Percentiles rank a stretch among this genome's conserved stretches.
These are phyloP conservation scores for Solanum hybrid DNA, from an alignment of 305 asterid species.

Conservation along the genomic window DNA sequence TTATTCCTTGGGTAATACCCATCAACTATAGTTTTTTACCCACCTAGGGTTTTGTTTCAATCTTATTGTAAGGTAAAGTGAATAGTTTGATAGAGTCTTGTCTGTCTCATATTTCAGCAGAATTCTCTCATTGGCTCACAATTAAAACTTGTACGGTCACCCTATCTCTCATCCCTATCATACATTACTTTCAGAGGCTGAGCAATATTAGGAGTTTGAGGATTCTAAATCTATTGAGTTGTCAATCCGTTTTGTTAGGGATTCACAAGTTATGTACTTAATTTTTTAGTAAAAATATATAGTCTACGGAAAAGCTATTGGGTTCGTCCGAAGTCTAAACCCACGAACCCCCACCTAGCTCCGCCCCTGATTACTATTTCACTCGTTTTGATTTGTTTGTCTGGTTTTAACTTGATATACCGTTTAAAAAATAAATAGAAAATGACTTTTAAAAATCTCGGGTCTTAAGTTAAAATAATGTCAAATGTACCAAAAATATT, in stretches of 20 bases:
- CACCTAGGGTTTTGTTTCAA: conserved; percentile 14
- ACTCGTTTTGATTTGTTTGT: neutral
- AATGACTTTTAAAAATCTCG: neutral
- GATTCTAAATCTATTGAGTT: too few relatives aligned
- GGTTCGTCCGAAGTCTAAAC: too few relatives aligned
- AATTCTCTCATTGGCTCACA: conserved; percentile 39
- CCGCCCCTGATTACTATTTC: neutral
- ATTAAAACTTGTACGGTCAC: neutral
- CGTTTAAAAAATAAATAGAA: neutral
- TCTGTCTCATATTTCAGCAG: conserved; percentile 15
- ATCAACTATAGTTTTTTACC: conserved; percentile 17
- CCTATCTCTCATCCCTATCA: neutral
- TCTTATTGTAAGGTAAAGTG: neutral
- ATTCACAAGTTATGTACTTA: too few relatives aligned
- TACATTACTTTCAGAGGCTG: neutral
- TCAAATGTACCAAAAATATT: neutral
- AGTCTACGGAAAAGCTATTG: too few relatives aligned
- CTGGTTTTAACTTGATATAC: neutral
- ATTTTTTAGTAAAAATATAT: too few relatives aligned
- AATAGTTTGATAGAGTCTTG: conserved; percentile 10
- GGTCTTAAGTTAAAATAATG: neutral
- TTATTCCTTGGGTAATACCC: conserved; percentile 31
- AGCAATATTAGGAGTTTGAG: too few relatives aligned
- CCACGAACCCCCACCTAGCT: neutral
- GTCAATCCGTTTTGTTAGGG: neutral